Conservation (phyloP, 352 stramenopile genomes). For the Blastocystis hominis region DNA sequence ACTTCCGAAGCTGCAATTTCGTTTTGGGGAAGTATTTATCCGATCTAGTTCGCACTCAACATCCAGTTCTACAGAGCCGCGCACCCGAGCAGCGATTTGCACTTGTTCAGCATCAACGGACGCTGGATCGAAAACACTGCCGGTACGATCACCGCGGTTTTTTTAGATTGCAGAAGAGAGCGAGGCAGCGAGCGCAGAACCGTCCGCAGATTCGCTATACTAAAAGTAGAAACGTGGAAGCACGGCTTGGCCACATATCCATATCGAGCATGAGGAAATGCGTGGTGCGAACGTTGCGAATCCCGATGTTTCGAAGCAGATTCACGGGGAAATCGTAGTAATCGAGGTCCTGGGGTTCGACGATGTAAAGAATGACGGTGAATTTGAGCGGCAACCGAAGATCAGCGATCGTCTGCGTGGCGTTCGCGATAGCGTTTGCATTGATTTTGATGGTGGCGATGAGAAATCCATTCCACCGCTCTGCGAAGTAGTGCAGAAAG, state of each 20-base stretch:
- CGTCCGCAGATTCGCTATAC: neutral
- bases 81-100: neutral
- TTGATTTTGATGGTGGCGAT: neutral
- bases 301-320: constrained; percentile 57
- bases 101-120: neutral
- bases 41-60: neutral
- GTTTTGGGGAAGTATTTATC: neutral
- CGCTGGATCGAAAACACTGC: neutral
- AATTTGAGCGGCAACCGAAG: neutral
- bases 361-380: neutral
- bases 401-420: neutral
- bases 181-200: neutral
- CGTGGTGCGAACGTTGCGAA: constrained; percentile 47
- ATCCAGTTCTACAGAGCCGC: neutral
- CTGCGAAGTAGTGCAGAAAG: neutral
- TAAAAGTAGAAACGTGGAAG: no score
- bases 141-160: constrained; percentile 18
- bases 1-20: neutral
- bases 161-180: neutral
- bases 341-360: neutral
- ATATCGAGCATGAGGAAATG: constrained; percentile 59
- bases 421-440: neutral
- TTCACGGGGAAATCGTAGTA: constrained; percentile 56
- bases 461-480: neutral
- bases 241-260: constrained; percentile 57